These are phyloP conservation scores for Lignosus rhinocerotis DNA, from an alignment of 1,284 basidiomycete genomes.

Conservation along the genomic window DNA sequence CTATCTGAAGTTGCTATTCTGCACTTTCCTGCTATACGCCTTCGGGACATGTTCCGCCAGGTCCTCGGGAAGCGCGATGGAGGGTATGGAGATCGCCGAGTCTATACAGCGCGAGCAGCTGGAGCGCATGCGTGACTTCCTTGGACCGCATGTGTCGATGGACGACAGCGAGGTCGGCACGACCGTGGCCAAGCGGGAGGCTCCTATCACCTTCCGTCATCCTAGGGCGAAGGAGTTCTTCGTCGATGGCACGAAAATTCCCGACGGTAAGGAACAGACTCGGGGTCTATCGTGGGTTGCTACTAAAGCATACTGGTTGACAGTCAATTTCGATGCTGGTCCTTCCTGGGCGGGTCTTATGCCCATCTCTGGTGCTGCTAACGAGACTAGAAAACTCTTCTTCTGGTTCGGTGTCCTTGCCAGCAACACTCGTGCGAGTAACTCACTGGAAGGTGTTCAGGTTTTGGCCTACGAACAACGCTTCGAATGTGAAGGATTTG, in stretches of 20 bases:
- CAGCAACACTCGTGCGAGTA: background rate
- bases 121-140: slow-evolving; percentile 42
- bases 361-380: slow-evolving; percentile 36
- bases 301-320: slow-evolving; percentile 22
- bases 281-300: background rate
- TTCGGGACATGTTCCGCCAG: slow-evolving; percentile 6
- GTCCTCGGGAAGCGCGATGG: slow-evolving; percentile 27
- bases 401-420: slow-evolving; percentile 37
- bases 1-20: slow-evolving; percentile 7
- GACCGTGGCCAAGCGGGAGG: slow-evolving; percentile 20
- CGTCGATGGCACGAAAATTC: slow-evolving; percentile 36
- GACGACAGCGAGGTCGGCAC: background rate
- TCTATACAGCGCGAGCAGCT: slow-evolving; percentile 51
- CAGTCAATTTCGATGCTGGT: slow-evolving; percentile 42
- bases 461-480: slow-evolving; percentile 51
- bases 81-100: slow-evolving; percentile 43
- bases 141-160: slow-evolving; percentile 34
- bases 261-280: slow-evolving; percentile 27
- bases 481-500: slow-evolving; percentile 47
- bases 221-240: slow-evolving; percentile 36
- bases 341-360: slow-evolving; percentile 43
- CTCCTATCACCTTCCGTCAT: slow-evolving; percentile 35
- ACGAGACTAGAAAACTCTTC: slow-evolving; percentile 45
- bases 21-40: slow-evolving; percentile 3
- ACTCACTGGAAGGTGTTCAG: slow-evolving; percentile 17